A percentile compares a stretch with the other conserved stretches of the same genome.
These are phyloP conservation scores for Patellifolia procumbens DNA, from an alignment of 179 eudicot species.

Conservation along the genomic window DNA sequence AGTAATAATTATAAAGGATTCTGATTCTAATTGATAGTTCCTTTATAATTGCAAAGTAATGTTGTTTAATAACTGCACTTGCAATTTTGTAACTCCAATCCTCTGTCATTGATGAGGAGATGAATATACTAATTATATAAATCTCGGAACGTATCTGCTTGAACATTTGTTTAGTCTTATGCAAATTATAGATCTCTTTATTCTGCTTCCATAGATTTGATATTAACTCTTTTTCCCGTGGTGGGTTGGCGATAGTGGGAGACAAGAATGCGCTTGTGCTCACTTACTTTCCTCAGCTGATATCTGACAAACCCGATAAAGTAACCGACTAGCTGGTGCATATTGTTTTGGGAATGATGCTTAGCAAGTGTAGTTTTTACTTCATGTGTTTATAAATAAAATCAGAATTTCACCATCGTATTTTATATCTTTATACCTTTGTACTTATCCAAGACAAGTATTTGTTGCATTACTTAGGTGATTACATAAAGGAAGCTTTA, in stretches of 20 bases:
- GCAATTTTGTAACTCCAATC: not conserved
- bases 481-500: not conserved
- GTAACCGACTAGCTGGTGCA: not conserved
- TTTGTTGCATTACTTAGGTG: constrained; percentile 2
- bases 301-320: not conserved
- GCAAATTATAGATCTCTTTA: not conserved
- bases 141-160: not conserved
- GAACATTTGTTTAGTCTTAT: not conserved
- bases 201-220: not conserved
- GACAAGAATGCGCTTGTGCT: not conserved
- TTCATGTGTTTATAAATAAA: constrained; percentile 3
- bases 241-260: not conserved
- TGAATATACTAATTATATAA: not conserved
- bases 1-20: not conserved
- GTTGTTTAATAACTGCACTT: not conserved
- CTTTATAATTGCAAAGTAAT: not conserved
- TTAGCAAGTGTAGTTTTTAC: not conserved
- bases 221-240: not conserved
- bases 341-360: constrained; percentile 2
- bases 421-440: not conserved
- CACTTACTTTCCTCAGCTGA: not conserved
- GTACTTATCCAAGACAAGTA: not conserved
- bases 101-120: not conserved
- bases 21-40: not conserved
- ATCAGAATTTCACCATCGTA: not conserved